Conservation (phyloP, 2,329 filamentous ascomycete species). For the Capronia epimyces region DNA sequence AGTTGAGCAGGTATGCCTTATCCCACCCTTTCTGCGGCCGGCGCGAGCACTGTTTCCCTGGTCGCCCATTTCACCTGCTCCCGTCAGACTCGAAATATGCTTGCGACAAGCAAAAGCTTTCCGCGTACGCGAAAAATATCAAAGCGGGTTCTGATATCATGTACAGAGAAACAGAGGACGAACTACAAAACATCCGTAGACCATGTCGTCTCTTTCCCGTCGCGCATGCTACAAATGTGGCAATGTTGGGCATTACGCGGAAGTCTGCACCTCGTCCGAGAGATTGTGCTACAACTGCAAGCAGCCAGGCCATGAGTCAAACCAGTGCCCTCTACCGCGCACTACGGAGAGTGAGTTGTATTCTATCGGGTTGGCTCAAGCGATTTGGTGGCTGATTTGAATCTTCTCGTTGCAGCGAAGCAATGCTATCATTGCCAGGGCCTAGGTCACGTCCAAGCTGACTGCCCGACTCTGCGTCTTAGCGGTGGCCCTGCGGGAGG, state of each 20-base stretch:
- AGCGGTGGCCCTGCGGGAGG: slow-evolving; percentile 73
- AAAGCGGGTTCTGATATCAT: slow-evolving; percentile 12
- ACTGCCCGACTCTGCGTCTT: slow-evolving; percentile 93
- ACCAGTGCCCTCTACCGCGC: slow-evolving; percentile 90
- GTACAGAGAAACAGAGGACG: slow-evolving; percentile 9
- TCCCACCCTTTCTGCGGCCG: neutral
- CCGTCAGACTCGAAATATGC: neutral
- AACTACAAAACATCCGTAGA: slow-evolving; percentile 27
- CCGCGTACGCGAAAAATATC: neutral
- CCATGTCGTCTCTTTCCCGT: slow-evolving; percentile 74
- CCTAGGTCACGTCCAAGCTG: slow-evolving; percentile 94
- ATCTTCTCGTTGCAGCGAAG: slow-evolving; percentile 58
- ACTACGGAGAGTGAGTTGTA: slow-evolving; percentile 73
- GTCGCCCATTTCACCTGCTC: neutral
- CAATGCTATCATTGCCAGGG: slow-evolving; percentile 99
- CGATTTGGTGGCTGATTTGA: slow-evolving; percentile 1
- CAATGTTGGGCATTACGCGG: slow-evolving; percentile 70
- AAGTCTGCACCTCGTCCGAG: slow-evolving; percentile 97
- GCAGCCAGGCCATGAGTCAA: slow-evolving; percentile 83
- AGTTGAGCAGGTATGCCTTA: slow-evolving; percentile 16
- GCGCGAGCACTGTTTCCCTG: neutral
- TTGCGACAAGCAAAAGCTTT: neutral
- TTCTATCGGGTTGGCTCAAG: neutral
- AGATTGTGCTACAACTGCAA: slow-evolving; percentile 99
- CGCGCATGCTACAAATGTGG: slow-evolving; percentile 74